Conservation (phyloP, 1,284 basidiomycete genomes). For the Ganoderma multipileum region DNA sequence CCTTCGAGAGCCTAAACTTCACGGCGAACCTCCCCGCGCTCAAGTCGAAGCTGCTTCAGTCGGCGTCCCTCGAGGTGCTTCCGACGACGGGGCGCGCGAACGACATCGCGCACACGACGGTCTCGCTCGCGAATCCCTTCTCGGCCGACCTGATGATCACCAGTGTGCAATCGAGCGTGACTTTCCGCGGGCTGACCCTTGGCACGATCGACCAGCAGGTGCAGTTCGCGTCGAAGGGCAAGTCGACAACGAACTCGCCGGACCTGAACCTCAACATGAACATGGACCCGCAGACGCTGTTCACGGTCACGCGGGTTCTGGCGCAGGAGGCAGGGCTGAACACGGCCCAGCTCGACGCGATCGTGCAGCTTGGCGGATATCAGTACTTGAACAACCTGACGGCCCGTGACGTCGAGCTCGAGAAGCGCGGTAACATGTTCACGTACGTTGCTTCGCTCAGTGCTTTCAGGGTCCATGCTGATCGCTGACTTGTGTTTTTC, state of each 20-base stretch:
- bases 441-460: slow-evolving; percentile 46
- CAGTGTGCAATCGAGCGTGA: slow-evolving; percentile 68
- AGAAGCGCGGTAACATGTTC: slow-evolving; percentile 55
- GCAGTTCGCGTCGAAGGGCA: slow-evolving; percentile 61
- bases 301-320: slow-evolving; percentile 73
- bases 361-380: slow-evolving; percentile 76
- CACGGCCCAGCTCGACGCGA: slow-evolving; percentile 69
- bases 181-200: slow-evolving; percentile 67
- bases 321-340: slow-evolving; percentile 70
- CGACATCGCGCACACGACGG: slow-evolving; percentile 73
- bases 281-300: slow-evolving; percentile 74
- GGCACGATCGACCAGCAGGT: slow-evolving; percentile 68
- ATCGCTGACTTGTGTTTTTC: neutral
- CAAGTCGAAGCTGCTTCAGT: slow-evolving; percentile 60
- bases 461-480: neutral
- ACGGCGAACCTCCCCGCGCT: slow-evolving; percentile 69
- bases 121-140: slow-evolving; percentile 76
- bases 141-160: slow-evolving; percentile 66
- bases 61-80: slow-evolving; percentile 67
- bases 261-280: slow-evolving; percentile 70
- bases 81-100: slow-evolving; percentile 68
- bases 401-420: slow-evolving; percentile 8
- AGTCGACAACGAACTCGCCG: slow-evolving; percentile 65
- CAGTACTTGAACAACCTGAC: slow-evolving; percentile 57
- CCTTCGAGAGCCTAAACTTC: slow-evolving; percentile 70